Evolutionary conservation across 345 rosid species (phyloP).

Genomic region (Raphanus raphanistrum): DNA sequence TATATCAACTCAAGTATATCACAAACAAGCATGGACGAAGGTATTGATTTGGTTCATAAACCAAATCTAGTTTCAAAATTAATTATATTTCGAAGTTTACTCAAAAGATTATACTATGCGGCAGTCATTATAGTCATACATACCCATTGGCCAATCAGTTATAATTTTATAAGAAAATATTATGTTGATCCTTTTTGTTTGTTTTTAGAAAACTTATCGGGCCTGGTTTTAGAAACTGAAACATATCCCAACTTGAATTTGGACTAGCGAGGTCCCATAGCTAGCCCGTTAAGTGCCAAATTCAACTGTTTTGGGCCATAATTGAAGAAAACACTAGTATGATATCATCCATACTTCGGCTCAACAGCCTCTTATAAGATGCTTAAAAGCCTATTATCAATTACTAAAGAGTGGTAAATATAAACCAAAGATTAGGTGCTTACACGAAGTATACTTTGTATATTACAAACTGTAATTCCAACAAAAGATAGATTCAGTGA

Average conservation of each 20-base stretch:
- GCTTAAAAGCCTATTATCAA: not conserved
- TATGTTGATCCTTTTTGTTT: no score
- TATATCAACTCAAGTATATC: no score
- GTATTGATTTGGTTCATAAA: no score
- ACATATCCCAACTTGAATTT: not conserved
- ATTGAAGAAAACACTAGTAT: not conserved
- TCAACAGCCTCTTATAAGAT: not conserved
- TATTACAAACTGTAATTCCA: not conserved
- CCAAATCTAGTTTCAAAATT: no score
- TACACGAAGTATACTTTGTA: not conserved
- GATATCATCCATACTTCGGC: not conserved
- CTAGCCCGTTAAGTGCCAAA: not conserved
- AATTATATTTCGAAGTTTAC: no score
- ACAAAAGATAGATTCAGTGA: not conserved
- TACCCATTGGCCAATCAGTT: not conserved
- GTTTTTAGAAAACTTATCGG: not conserved
- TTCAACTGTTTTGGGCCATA: not conserved
- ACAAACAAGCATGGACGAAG: no score
- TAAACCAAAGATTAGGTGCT: not conserved
- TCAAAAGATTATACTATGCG: no score
- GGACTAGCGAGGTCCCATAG: not conserved
- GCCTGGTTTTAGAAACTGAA: not conserved
- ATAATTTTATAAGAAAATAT: no score
- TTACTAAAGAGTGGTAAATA: not conserved
- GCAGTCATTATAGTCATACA: not conserved